Percentiles rank a stretch among this genome's conserved stretches.
These are phyloP conservation scores for Kondoa subrosea DNA, from an alignment of 768 basidiomycete genomes.

Conservation along the genomic window DNA sequence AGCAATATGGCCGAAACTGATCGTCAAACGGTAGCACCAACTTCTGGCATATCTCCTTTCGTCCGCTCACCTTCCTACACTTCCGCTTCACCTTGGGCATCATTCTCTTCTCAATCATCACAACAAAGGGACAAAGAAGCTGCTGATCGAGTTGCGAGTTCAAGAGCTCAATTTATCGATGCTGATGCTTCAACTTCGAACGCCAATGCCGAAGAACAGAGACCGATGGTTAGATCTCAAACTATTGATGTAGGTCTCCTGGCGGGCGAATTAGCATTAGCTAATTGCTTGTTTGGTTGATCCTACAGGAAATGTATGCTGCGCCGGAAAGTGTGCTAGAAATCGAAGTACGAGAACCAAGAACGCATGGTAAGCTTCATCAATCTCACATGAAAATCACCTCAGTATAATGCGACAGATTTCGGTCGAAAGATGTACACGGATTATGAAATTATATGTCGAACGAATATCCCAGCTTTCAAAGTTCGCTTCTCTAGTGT, in stretches of 20 bases:
- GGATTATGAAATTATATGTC: conserved; percentile 96
- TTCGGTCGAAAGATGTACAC: conserved; percentile 99
- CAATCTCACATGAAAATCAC: neutral
- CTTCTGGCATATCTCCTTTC: conserved; percentile 22
- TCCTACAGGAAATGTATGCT: conserved; percentile 94
- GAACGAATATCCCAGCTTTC: conserved; percentile 99
- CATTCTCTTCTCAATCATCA: conserved; percentile 13
- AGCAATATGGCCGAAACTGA: neutral
- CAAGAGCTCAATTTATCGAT: conserved; percentile 9
- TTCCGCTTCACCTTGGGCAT: conserved; percentile 10
- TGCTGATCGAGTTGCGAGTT: neutral
- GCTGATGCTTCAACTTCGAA: neutral
- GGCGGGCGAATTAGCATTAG: neutral
- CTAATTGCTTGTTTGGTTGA: conserved; percentile 15
- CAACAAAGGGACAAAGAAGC: conserved; percentile 7
- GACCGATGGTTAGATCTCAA: neutral
- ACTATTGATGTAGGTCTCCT: neutral
- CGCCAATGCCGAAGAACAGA: neutral
- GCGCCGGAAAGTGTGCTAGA: conserved; percentile 93
- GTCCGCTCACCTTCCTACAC: conserved; percentile 15
- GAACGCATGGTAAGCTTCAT: conserved; percentile 63
- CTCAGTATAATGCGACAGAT: conserved; percentile 38
- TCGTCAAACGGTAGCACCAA: conserved; percentile 18
- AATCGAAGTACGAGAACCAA: conserved; percentile 91
- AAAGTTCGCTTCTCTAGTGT: conserved; percentile 85